Conservation (phyloP, 106 monocot species). For the Acanthochlamys bracteata region DNA sequence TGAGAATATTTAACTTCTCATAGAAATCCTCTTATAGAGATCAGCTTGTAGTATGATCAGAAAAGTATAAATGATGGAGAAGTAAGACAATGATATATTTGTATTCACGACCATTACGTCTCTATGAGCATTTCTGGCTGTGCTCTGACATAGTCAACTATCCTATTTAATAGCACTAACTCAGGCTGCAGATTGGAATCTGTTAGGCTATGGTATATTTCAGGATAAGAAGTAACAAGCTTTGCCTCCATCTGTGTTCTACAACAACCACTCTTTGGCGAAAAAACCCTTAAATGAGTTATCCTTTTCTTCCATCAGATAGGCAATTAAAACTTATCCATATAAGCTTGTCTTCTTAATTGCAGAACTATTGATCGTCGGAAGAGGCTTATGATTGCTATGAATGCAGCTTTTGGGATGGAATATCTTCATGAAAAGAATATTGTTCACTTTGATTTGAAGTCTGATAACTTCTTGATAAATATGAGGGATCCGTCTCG, state of each 20-base stretch:
- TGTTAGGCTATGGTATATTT: no score
- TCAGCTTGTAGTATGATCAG: no score
- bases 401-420: conserved; percentile 99
- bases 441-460: conserved; percentile 94
- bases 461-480: conserved; percentile 89
- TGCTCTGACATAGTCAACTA: no score
- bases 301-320: not conserved
- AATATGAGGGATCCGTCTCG: conserved; percentile 79
- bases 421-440: conserved; percentile 90
- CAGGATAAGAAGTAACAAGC: no score
- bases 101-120: no score
- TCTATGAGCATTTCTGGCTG: no score
- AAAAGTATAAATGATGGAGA: no score
- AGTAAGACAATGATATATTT: no score
- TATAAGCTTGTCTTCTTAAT: conserved; percentile 3
- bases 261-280: not conserved
- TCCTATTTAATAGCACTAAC: no score
- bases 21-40: no score
- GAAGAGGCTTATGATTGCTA: conserved; percentile 82
- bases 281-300: not conserved
- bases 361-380: conserved; percentile 65
- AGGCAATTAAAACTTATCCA: not conserved
- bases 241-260: not conserved
- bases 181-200: no score
- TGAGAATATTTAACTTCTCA: no score